Percentiles rank a stretch among this genome's conserved stretches.
Conservation (phyloP, 371 early-diverging fungal species). For the Batkoa obscura region DNA sequence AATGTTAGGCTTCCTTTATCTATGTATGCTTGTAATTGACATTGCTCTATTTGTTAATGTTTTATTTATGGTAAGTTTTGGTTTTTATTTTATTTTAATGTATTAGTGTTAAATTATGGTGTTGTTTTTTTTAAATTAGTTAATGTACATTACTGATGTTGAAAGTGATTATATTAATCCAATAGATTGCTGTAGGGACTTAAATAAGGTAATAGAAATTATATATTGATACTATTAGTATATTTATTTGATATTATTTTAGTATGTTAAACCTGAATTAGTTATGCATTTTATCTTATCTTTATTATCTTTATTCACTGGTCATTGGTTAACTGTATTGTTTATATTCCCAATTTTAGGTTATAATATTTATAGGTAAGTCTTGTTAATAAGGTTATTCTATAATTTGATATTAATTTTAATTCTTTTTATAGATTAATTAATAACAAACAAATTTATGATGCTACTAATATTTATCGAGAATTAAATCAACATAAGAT, state of each 20-base stretch:
- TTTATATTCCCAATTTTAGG: constrained; percentile 71
- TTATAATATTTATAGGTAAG: constrained; percentile 64
- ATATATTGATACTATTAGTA: neutral
- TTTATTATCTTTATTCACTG: constrained; percentile 60
- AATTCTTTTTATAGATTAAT: neutral
- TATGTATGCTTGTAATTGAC: neutral
- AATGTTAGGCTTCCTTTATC: neutral
- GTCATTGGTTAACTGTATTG: constrained; percentile 68
- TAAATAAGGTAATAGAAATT: constrained; percentile 57
- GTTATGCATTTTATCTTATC: constrained; percentile 62
- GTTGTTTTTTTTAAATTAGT: neutral
- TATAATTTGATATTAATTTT: neutral
- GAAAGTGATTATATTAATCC: constrained; percentile 97
- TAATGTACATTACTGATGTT: constrained; percentile 43
- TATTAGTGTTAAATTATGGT: neutral
- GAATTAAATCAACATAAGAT: neutral
- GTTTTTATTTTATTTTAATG: no score
- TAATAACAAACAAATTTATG: neutral
- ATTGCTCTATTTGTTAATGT: neutral
- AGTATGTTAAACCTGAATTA: constrained; percentile 90
- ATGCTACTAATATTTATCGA: neutral
- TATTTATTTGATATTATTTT: neutral
- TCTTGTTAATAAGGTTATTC: neutral
- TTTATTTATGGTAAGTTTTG: neutral
- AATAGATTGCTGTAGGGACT: constrained; percentile 86